phyloP scores from a whole-genome alignment of 371 early-diverging fungal species.

The Zychaea mexicana region DNA sequence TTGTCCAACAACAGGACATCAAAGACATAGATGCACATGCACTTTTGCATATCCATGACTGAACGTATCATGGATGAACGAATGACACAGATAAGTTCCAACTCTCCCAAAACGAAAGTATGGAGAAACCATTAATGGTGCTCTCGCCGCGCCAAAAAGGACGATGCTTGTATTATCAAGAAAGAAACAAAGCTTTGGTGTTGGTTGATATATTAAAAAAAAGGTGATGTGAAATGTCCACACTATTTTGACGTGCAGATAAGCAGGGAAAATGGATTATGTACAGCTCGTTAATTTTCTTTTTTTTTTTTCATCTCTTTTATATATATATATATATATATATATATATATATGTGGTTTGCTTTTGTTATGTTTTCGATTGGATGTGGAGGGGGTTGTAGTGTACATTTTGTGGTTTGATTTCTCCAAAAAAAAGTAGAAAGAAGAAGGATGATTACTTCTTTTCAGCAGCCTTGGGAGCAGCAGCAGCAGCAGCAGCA shows the following conservation, averaged over 20 bases:
- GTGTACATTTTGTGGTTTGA: conserved; percentile 1
- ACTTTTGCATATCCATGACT: too few species aligned
- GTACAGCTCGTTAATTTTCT: conserved; percentile 1
- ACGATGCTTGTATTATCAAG: neutral
- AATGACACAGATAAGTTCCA: too few species aligned
- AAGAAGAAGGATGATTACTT: neutral
- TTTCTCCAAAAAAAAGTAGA: neutral
- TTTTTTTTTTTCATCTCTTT: neutral
- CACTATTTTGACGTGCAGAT: neutral
- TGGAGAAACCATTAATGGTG: too few species aligned
- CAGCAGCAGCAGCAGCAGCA: neutral
- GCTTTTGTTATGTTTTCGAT: neutral
- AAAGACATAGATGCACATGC: too few species aligned
- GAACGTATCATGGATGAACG: too few species aligned
- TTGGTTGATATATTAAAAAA: neutral
- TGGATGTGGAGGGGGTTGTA: too few species aligned
- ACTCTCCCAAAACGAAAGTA: too few species aligned
- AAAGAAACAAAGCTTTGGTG: neutral
- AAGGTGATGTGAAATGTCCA: neutral
- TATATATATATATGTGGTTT: conserved; percentile 4
- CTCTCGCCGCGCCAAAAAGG: conserved; percentile 13
- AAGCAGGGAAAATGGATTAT: neutral
- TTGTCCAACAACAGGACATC: too few species aligned
- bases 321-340: too few species aligned
- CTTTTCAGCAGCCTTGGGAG: conserved; percentile 4